A percentile compares a stretch with the other conserved stretches of the same genome.
phyloP scores from a whole-genome alignment of 164 flowering plant species.

The grape (Vitis vinifera) region DNA sequence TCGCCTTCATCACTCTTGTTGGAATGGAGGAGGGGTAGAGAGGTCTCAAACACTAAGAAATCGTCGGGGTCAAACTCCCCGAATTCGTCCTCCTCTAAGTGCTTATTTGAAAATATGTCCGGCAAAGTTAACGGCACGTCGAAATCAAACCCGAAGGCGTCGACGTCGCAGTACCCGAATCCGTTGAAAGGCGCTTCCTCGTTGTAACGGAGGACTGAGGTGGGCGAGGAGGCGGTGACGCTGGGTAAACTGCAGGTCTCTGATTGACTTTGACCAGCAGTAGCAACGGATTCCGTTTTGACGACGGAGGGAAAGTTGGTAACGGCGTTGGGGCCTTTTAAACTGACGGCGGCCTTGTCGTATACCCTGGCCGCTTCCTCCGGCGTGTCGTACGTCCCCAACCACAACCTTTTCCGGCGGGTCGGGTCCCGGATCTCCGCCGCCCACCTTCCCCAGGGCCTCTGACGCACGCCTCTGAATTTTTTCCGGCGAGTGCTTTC shows the following conservation, averaged over 20 bases:
- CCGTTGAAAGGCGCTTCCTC: constrained; percentile 28
- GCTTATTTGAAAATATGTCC: constrained; percentile 23
- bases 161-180: constrained; percentile 25
- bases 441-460: constrained; percentile 83
- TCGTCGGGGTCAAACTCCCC: constrained; percentile 44
- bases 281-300: constrained; percentile 1
- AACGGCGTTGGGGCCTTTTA: constrained; percentile 62
- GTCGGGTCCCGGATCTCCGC: constrained; percentile 76
- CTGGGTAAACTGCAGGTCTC: not conserved
- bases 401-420: constrained; percentile 58
- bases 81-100: constrained; percentile 27
- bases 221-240: constrained; percentile 42
- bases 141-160: constrained; percentile 35
- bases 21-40: too few species aligned
- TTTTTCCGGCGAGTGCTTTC: constrained; percentile 22
- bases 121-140: constrained; percentile 27
- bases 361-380: constrained; percentile 72
- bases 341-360: constrained; percentile 57
- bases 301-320: constrained; percentile 45
- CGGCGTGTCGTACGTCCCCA: constrained; percentile 70
- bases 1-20: too few species aligned
- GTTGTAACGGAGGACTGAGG: constrained; percentile 51
- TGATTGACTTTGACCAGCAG: not conserved
- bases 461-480: constrained; percentile 58
- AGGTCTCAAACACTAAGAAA: constrained; percentile 11